A percentile compares a stretch with the other conserved stretches of the same genome.
Evolutionary conservation across 495 filamentous ascomycete species (phyloP).

Genomic region (Chaetomium tenue): DNA sequence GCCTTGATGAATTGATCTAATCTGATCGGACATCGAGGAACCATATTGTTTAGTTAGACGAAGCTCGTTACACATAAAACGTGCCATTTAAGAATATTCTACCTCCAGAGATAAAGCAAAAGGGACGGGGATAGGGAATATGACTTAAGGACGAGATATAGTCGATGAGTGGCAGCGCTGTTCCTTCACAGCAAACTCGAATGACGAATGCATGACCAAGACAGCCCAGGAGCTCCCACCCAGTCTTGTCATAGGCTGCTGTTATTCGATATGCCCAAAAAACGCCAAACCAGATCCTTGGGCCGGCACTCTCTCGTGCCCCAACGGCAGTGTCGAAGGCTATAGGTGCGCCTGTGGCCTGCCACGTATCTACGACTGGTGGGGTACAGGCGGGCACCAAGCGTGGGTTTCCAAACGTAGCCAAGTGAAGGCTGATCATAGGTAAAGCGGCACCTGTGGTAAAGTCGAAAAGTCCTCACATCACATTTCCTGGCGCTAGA

Average conservation of each 20-base stretch:
- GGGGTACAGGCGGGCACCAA: not conserved
- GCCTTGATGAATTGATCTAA: conserved; percentile 4
- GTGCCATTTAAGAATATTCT: too few relatives aligned
- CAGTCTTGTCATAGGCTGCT: too few relatives aligned
- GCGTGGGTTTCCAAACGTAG: not conserved
- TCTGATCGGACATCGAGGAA: not conserved
- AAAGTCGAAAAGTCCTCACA: not conserved
- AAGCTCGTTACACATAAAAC: not conserved
- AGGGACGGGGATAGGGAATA: too few relatives aligned
- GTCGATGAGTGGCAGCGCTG: too few relatives aligned
- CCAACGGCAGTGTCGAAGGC: not conserved
- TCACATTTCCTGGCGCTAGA: not conserved
- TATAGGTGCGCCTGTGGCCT: not conserved
- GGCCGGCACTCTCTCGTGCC: not conserved
- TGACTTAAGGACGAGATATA: not conserved
- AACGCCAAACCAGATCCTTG: too few relatives aligned
- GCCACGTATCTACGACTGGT: not conserved
- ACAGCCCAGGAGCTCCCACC: too few relatives aligned
- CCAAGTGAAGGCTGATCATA: not conserved
- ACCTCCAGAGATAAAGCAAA: too few relatives aligned
- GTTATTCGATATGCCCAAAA: too few relatives aligned
- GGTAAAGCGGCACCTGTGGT: not conserved
- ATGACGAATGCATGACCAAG: not conserved
- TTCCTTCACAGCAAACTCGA: not conserved
- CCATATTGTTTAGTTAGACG: not conserved